Evolutionary conservation across 495 filamentous ascomycete species (phyloP).

Genomic region (Hypoxylon perforatum): DNA sequence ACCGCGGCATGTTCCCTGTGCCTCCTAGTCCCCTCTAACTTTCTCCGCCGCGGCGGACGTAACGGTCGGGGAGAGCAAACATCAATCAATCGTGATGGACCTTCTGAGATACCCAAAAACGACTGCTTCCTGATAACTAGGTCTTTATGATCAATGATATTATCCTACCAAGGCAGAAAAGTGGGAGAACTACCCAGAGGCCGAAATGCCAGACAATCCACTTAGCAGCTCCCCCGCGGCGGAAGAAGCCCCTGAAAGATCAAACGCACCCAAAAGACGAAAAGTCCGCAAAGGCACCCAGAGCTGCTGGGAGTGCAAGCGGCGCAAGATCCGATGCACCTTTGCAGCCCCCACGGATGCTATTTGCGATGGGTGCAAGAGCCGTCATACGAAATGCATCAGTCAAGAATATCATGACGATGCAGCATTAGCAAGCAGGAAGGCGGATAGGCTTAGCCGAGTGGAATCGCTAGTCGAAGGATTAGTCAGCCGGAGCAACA

Average conservation of each 20-base stretch:
- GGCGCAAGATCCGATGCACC: constrained; percentile 61
- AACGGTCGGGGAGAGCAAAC: neutral
- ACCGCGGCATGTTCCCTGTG: neutral
- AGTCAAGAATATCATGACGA: constrained; percentile 54
- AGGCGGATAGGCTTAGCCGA: constrained; percentile 41
- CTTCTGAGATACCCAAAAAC: too few relatives aligned
- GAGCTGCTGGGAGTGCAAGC: constrained; percentile 66
- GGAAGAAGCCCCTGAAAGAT: neutral
- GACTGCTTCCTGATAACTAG: too few relatives aligned
- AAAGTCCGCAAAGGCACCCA: constrained; percentile 61
- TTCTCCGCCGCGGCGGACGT: neutral
- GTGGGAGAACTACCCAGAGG: too few relatives aligned
- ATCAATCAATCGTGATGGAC: too few relatives aligned
- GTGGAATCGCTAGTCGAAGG: constrained; percentile 47
- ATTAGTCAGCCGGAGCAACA: constrained; percentile 26
- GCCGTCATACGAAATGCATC: constrained; percentile 51
- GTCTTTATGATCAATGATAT: neutral
- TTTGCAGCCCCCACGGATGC: constrained; percentile 47
- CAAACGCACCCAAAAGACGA: constrained; percentile 34
- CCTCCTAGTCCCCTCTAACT: too few relatives aligned
- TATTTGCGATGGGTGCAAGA: constrained; percentile 56
- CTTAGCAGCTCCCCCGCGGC: constrained; percentile 3
- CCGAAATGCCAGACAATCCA: constrained; percentile 4
- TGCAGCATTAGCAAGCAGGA: constrained; percentile 7
- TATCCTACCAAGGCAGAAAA: too few relatives aligned